Conservation (phyloP, 2,329 filamentous ascomycete genomes). For the Colletotrichum liaoningense region DNA sequence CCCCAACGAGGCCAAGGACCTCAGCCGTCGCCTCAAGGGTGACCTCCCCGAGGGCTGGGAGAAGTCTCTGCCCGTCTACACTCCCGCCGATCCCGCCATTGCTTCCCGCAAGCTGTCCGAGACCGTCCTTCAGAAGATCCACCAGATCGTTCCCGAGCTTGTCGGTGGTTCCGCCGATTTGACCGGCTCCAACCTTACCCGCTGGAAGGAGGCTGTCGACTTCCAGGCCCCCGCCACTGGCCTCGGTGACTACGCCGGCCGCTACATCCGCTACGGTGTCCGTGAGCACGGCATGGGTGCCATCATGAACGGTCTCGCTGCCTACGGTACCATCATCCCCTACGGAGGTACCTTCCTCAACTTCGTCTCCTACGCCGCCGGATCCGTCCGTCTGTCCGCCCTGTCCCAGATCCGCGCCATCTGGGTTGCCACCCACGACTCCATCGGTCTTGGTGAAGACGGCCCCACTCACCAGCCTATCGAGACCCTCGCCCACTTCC, state of each 20-base stretch:
- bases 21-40: constrained; percentile 81
- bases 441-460: constrained; percentile 98
- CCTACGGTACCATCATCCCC: constrained; percentile 94
- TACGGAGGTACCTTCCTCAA: constrained; percentile 98
- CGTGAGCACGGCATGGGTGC: constrained; percentile 93
- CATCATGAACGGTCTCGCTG: constrained; percentile 94
- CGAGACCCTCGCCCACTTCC: constrained; percentile 98
- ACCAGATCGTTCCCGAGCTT: constrained; percentile 86
- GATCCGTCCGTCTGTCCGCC: constrained; percentile 92
- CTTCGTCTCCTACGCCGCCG: constrained; percentile 98
- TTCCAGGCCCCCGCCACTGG: constrained; percentile 92
- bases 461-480: constrained; percentile 99
- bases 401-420: constrained; percentile 91
- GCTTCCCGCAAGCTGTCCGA: constrained; percentile 98
- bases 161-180: constrained; percentile 96
- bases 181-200: constrained; percentile 98
- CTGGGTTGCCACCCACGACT: constrained; percentile 98
- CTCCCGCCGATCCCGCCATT: constrained; percentile 82
- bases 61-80: constrained; percentile 92
- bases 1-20: constrained; percentile 83
- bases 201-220: constrained; percentile 96
- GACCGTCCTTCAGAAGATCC: constrained; percentile 89
- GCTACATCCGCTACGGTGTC: constrained; percentile 93
- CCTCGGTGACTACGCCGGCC: constrained; percentile 89
- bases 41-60: constrained; percentile 97